phyloP scores from a whole-genome alignment of 768 basidiomycete species.

The Suillus spraguei region DNA sequence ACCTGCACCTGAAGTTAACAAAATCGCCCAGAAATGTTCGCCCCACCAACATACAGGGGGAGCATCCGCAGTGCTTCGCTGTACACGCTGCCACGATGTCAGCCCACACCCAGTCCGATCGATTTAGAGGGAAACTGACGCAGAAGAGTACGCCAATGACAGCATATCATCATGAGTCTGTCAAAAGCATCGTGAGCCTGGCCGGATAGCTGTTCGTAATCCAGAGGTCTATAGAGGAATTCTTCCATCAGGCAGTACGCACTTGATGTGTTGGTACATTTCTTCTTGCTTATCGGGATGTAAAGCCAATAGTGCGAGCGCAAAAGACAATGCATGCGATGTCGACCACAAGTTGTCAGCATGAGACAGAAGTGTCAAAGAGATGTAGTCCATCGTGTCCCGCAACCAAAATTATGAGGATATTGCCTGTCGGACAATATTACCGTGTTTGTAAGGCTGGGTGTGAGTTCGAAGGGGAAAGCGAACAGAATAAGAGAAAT shows the following conservation, averaged over 20 bases:
- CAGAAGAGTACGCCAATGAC: constrained; percentile 25
- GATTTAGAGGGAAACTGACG: constrained; percentile 18
- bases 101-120: neutral
- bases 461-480: too few relatives aligned
- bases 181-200: neutral
- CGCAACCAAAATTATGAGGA: constrained; percentile 52
- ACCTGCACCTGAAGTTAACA: constrained; percentile 30
- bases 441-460: too few relatives aligned
- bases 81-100: constrained; percentile 25
- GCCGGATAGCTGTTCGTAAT: neutral
- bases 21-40: neutral
- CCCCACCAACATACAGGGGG: constrained; percentile 24
- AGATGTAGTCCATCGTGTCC: constrained; percentile 53
- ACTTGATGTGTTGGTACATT: constrained; percentile 35
- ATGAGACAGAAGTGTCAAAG: neutral
- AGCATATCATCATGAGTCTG: constrained; percentile 35
- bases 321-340: constrained; percentile 35
- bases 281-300: constrained; percentile 43
- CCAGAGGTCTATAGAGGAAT: constrained; percentile 23
- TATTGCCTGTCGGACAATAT: constrained; percentile 28
- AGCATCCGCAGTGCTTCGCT: constrained; percentile 35
- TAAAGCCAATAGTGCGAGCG: constrained; percentile 39
- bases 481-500: too few relatives aligned
- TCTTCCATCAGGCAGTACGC: constrained; percentile 25
- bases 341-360: constrained; percentile 28